A percentile compares a stretch with the other conserved stretches of the same genome.
These are phyloP conservation scores for Microdochium nivale DNA, from an alignment of 2,329 filamentous ascomycete genomes.

Conservation along the genomic window DNA sequence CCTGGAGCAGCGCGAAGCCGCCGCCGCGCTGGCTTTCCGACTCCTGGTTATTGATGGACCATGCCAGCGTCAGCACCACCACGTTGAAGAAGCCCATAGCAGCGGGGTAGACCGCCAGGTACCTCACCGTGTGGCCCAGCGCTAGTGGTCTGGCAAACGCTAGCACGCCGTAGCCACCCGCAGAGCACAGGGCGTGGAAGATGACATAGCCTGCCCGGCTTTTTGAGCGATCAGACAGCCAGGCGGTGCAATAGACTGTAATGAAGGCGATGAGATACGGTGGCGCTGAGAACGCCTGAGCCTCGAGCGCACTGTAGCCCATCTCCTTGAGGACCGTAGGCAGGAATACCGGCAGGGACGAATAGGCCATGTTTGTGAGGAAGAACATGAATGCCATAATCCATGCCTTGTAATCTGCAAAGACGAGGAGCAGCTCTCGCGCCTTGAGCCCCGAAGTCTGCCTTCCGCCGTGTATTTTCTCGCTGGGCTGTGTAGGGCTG, in stretches of 20 bases:
- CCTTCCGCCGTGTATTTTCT: conserved; percentile 18
- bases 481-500: background rate
- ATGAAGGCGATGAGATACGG: conserved; percentile 73
- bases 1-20: conserved; percentile 72
- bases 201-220: conserved; percentile 60
- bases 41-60: conserved; percentile 80
- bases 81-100: conserved; percentile 75
- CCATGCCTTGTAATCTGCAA: conserved; percentile 62
- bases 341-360: conserved; percentile 78
- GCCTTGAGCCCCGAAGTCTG: conserved; percentile 33
- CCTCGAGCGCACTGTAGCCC: conserved; percentile 58
- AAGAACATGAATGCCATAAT: conserved; percentile 79
- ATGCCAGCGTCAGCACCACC: conserved; percentile 77
- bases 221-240: conserved; percentile 58
- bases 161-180: conserved; percentile 50
- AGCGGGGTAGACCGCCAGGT: conserved; percentile 71
- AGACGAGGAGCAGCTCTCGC: conserved; percentile 47
- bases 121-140: conserved; percentile 45
- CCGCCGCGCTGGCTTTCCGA: conserved; percentile 61
- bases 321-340: conserved; percentile 71
- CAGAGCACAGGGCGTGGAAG: conserved; percentile 59
- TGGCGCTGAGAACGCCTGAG: conserved; percentile 73
- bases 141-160: conserved; percentile 42
- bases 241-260: conserved; percentile 62
- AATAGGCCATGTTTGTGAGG: conserved; percentile 80